Evolutionary conservation across 164 flowering plant genomes (phyloP).

Genomic region (grape (Vitis vinifera)): DNA sequence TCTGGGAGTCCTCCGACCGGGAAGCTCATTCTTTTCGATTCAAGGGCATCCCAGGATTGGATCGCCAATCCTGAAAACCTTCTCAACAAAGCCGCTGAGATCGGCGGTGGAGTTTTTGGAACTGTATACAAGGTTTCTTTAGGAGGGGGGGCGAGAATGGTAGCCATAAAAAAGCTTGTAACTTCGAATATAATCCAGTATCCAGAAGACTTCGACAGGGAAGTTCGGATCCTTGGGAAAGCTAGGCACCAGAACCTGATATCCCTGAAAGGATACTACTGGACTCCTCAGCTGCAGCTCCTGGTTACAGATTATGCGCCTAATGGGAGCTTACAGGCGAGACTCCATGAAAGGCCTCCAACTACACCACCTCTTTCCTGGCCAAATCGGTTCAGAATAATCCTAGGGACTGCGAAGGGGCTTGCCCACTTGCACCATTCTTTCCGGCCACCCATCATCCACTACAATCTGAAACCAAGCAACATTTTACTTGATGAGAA

Average conservation of each 20-base stretch:
- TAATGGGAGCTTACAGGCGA: conserved; percentile 71
- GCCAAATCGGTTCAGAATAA: conserved; percentile 66
- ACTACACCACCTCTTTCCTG: conserved; percentile 67
- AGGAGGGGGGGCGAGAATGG: conserved; percentile 43
- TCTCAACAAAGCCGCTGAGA: conserved; percentile 73
- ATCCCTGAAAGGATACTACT: conserved; percentile 44
- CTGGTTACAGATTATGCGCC: conserved; percentile 72
- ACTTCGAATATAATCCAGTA: conserved; percentile 56
- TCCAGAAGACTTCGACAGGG: conserved; percentile 85
- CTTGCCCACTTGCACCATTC: conserved; percentile 87
- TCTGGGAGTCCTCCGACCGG: conserved; percentile 52
- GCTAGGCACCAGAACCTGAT: conserved; percentile 79
- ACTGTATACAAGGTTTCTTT: conserved; percentile 82
- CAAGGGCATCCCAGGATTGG: conserved; percentile 50
- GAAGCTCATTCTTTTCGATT: conserved; percentile 65
- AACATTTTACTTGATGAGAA: conserved; percentile 84
- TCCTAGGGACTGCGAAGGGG: conserved; percentile 83
- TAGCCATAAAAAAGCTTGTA: conserved; percentile 72
- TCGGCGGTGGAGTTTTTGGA: conserved; percentile 84
- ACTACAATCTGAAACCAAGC: conserved; percentile 83
- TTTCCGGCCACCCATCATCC: conserved; percentile 74
- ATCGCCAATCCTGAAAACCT: conserved; percentile 46
- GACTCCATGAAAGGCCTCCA: conserved; percentile 57
- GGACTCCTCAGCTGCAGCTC: conserved; percentile 74
- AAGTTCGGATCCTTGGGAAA: conserved; percentile 69